Conservation (phyloP, 371 early-diverging fungal genomes). For the Apophysomyces sp. region DNA sequence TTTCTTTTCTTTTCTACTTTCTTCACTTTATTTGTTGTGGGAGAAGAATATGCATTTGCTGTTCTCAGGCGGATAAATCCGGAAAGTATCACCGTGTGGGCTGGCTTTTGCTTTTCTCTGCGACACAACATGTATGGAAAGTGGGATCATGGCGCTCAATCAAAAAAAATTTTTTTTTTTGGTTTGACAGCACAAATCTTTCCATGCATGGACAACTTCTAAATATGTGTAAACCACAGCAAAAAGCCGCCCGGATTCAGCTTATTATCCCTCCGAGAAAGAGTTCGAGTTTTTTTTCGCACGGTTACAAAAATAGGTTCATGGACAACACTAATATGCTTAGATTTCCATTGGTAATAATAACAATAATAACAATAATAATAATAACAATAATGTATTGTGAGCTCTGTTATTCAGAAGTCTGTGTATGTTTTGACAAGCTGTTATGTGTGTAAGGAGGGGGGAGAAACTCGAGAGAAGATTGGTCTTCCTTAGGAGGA, state of each 20-base stretch:
- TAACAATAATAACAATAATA: background rate
- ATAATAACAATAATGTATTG: no score
- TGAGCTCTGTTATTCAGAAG: no score
- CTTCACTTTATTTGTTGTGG: background rate
- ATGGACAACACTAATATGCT: background rate
- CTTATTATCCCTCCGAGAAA: no score
- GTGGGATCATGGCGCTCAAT: constrained; percentile 1
- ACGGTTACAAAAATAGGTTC: background rate
- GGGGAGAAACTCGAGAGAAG: no score
- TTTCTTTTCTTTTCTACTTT: no score
- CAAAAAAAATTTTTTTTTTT: no score
- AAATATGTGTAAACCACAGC: background rate
- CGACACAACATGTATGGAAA: background rate
- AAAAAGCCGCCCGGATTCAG: background rate
- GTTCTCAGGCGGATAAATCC: background rate
- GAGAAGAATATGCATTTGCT: background rate
- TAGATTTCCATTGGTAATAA: background rate
- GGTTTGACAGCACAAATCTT: background rate
- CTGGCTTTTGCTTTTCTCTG: background rate
- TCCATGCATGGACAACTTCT: background rate
- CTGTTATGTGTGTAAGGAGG: no score
- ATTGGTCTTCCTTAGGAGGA: background rate
- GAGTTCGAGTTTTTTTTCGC: background rate
- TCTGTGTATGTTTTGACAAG: no score
- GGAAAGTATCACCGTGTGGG: background rate